These are phyloP conservation scores for Cladorrhinum samala DNA, from an alignment of 495 filamentous ascomycete species.

Conservation along the genomic window DNA sequence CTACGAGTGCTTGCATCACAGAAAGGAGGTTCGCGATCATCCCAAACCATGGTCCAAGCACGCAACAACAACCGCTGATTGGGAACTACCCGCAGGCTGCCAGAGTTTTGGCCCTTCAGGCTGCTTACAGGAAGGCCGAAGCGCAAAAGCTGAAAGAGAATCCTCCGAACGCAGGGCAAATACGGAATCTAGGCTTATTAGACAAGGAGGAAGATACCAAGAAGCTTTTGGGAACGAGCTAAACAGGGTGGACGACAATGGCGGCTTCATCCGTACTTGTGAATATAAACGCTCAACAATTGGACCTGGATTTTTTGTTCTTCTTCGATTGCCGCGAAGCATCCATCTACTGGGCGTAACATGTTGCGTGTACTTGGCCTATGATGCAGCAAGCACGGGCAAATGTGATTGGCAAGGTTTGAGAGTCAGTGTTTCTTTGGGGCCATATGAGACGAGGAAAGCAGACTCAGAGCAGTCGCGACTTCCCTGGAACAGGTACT, in stretches of 20 bases:
- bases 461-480: no score
- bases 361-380: neutral
- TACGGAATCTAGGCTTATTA: slow-evolving; percentile 76
- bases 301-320: no score
- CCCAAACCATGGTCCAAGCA: neutral
- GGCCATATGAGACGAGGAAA: no score
- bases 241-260: slow-evolving; percentile 3
- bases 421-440: no score
- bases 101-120: slow-evolving; percentile 71
- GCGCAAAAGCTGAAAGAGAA: slow-evolving; percentile 70
- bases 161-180: slow-evolving; percentile 62
- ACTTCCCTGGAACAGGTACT: no score
- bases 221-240: slow-evolving; percentile 44
- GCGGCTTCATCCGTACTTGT: slow-evolving; percentile 12
- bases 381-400: neutral
- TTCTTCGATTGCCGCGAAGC: no score
- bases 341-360: no score
- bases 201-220: slow-evolving; percentile 76
- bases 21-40: slow-evolving; percentile 69
- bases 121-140: slow-evolving; percentile 78
- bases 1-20: slow-evolving; percentile 97
- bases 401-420: neutral
- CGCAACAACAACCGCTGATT: neutral
- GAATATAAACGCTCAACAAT: slow-evolving; percentile 6
- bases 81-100: slow-evolving; percentile 52